These are phyloP conservation scores for Aspergillus alliaceus DNA, from an alignment of 2,329 filamentous ascomycete genomes.

Conservation along the genomic window DNA sequence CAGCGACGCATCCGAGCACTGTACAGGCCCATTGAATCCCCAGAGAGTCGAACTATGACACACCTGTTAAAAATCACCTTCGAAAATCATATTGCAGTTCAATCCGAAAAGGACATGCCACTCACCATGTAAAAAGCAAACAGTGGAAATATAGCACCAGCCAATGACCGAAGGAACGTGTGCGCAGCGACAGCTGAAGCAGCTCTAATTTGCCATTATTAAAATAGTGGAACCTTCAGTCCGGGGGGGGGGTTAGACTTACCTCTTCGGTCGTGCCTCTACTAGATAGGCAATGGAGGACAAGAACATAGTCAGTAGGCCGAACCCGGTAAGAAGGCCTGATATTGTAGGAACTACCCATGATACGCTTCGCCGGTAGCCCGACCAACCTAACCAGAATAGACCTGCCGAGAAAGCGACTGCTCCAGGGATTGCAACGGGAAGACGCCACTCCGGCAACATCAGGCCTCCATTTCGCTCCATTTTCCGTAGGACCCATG, in stretches of 20 bases:
- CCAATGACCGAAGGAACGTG: slow-evolving; percentile 46
- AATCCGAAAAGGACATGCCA: background rate
- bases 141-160: slow-evolving; percentile 38
- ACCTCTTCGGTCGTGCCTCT: slow-evolving; percentile 57
- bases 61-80: background rate
- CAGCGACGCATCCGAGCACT: slow-evolving; percentile 30
- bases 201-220: slow-evolving; percentile 31
- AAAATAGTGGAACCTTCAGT: background rate
- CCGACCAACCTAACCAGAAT: slow-evolving; percentile 72
- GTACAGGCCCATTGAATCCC: slow-evolving; percentile 34
- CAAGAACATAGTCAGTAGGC: slow-evolving; percentile 58
- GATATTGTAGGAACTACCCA: slow-evolving; percentile 42
- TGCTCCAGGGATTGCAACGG: slow-evolving; percentile 54
- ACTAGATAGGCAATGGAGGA: slow-evolving; percentile 60
- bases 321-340: slow-evolving; percentile 57
- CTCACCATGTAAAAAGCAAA: slow-evolving; percentile 35
- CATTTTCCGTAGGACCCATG: slow-evolving; percentile 51
- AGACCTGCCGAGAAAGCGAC: slow-evolving; percentile 59
- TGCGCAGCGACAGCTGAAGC: slow-evolving; percentile 51
- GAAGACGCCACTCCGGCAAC: slow-evolving; percentile 58
- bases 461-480: slow-evolving; percentile 65
- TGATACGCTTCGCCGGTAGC: slow-evolving; percentile 46
- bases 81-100: background rate
- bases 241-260: slow-evolving; percentile 4
- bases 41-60: slow-evolving; percentile 42